phyloP scores from a whole-genome alignment of 345 rosid species.

The Microcos paniculata region DNA sequence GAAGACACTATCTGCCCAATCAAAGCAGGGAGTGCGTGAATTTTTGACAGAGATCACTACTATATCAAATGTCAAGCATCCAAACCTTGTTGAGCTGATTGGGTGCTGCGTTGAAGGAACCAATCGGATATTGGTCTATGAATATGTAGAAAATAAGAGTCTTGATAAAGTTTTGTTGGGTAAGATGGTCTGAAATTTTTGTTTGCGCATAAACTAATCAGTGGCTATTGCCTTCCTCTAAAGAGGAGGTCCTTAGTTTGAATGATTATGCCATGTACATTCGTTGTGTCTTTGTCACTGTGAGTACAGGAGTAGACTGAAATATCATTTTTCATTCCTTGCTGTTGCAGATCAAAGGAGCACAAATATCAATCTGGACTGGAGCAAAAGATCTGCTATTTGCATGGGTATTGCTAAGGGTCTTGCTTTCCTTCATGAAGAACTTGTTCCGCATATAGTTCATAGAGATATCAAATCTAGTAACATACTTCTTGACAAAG shows the following conservation, averaged over 20 bases:
- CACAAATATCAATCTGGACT: slow-evolving; percentile 48
- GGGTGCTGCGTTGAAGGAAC: slow-evolving; percentile 77
- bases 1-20: slow-evolving; percentile 67
- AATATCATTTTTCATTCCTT: background rate
- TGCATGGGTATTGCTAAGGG: slow-evolving; percentile 85
- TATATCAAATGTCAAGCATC: slow-evolving; percentile 72
- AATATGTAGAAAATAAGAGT: slow-evolving; percentile 80
- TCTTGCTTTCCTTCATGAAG: slow-evolving; percentile 87
- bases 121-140: slow-evolving; percentile 78
- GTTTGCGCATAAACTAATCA: slow-evolving; percentile 35
- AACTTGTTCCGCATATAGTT: slow-evolving; percentile 75
- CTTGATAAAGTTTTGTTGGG: slow-evolving; percentile 50
- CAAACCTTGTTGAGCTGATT: slow-evolving; percentile 79
- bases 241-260: background rate
- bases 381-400: slow-evolving; percentile 77
- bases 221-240: slow-evolving; percentile 38
- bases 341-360: slow-evolving; percentile 44
- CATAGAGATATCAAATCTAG: slow-evolving; percentile 97
- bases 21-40: slow-evolving; percentile 76
- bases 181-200: slow-evolving; percentile 6
- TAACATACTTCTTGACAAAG: slow-evolving; percentile 80
- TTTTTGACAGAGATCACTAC: slow-evolving; percentile 74
- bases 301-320: background rate
- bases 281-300: background rate
- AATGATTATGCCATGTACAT: background rate